Evolutionary conservation across 345 rosid species (phyloP), one percentile per base, ranked within the genome.

Genomic region (Eucalyptus virginea): DNA sequence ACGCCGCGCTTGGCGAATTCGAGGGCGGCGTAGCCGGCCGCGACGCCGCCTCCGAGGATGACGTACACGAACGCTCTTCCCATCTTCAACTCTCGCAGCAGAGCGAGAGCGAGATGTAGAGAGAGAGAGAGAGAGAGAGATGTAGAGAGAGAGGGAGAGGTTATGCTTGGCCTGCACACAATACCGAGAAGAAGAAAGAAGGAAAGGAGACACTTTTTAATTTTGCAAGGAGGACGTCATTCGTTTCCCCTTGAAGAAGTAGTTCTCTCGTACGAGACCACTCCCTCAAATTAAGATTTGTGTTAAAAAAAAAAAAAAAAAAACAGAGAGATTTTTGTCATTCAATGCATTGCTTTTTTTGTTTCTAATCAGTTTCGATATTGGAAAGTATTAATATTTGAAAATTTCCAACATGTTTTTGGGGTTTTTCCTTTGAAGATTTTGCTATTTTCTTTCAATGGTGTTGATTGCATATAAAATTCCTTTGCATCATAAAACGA

Each of bases 31-130:
- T 97, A 98, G 13, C 99, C 99, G 91, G 98, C 98, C 52, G 98
- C 96, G 15, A 98, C 99, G 40, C 99, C 99, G 86, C 99, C 99
- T 54, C 99, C 99, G 6, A 98, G 92, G 88, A 97, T 97, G 88
- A 98, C 99, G 92, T 96, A 98, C 52, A 96, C 97, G 90, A 96
- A 98, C 50, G 98, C 99, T 94, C 99, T 97, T 89, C 99, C 99
- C 99, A 98, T 98, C 90, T 67, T 89, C 88, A 77, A 40, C 85
- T 77, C 85, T 77, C 85, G 58, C 58, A 21, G 0, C 16, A 6
- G 30, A 21, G 81, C 6, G 44, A 72, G 81, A 72, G 81, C 21
- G 81, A 69, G 26, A 69, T 52, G 80, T 9, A 56, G 62, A 72
- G 83, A 37, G 83, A 72, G 45, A 69, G 37, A 69, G 37, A 65